These are phyloP conservation scores for Mortierella alpina DNA, from an alignment of 192 early-diverging fungal genomes.

Conservation along the genomic window DNA sequence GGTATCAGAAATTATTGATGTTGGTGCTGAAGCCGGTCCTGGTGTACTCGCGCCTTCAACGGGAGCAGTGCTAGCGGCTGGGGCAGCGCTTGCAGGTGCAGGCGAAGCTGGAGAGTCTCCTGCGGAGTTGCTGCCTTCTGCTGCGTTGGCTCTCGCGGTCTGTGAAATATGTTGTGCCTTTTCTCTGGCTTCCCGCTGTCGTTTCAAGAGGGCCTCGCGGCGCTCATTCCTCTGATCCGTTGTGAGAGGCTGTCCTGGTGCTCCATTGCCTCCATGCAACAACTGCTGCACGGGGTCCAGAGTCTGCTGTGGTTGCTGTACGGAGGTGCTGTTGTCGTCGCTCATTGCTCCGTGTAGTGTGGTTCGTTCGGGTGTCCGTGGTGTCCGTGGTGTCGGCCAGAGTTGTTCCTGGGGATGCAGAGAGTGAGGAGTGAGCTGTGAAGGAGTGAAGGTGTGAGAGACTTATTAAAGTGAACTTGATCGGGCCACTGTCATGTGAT, in stretches of 20 bases:
- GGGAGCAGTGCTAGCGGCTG: not conserved
- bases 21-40: not conserved
- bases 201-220: constrained; percentile 37
- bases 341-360: constrained; percentile 13
- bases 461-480: too few species aligned
- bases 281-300: constrained; percentile 37
- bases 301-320: not conserved
- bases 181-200: constrained; percentile 36
- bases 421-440: too few species aligned
- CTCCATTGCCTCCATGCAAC: constrained; percentile 13
- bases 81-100: not conserved
- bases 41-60: not conserved
- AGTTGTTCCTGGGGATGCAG: too few species aligned
- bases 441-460: too few species aligned
- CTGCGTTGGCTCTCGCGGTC: constrained; percentile 34
- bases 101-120: too few species aligned
- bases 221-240: constrained; percentile 49
- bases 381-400: too few species aligned
- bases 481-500: too few species aligned
- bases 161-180: constrained; percentile 45
- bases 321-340: constrained; percentile 24
- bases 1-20: constrained; percentile 10
- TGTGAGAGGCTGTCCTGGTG: constrained; percentile 32
- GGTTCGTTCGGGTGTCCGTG: not conserved
- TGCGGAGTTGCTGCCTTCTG: not conserved